Percentiles rank a stretch among this genome's conserved stretches.
Conservation (phyloP, 1,139 yeast genomes). For the Saccharomyces hybrid region DNA sequence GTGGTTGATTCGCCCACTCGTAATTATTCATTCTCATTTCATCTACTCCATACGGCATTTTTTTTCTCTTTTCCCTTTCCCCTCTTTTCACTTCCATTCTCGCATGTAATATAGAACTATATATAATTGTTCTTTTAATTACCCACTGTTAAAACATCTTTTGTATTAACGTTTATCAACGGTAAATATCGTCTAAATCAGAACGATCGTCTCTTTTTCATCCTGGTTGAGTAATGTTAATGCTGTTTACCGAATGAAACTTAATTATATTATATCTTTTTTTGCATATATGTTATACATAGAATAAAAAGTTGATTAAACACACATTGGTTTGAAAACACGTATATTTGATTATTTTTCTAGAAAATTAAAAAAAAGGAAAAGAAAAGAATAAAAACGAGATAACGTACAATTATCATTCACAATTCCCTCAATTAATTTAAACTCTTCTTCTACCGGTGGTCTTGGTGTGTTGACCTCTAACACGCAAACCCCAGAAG, state of each 20-base stretch:
- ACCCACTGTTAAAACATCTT: not conserved
- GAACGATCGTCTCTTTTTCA: not conserved
- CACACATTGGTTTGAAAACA: not conserved
- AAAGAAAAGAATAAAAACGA: not conserved
- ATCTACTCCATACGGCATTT: not conserved
- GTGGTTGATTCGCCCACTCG: not conserved
- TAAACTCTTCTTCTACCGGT: too few species aligned
- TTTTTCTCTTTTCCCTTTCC: not conserved
- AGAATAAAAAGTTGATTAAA: slow-evolving; percentile 1
- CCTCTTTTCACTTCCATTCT: not conserved
- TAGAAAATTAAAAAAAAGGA: not conserved
- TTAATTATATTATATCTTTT: not conserved
- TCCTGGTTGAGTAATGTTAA: not conserved
- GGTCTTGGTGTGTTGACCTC: too few species aligned
- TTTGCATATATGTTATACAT: not conserved
- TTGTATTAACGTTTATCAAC: not conserved
- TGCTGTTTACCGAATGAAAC: not conserved
- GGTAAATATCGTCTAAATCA: not conserved
- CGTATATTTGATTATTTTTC: not conserved
- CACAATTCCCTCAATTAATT: too few species aligned
- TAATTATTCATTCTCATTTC: not conserved
- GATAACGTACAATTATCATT: too few species aligned
- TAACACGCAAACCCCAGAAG: too few species aligned
- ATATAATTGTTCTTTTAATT: not conserved
- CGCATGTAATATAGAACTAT: not conserved